Base-by-base conservation (phyloP, 805 yeast genomes). In the Saccharomycopsis lassenensis region DNA sequence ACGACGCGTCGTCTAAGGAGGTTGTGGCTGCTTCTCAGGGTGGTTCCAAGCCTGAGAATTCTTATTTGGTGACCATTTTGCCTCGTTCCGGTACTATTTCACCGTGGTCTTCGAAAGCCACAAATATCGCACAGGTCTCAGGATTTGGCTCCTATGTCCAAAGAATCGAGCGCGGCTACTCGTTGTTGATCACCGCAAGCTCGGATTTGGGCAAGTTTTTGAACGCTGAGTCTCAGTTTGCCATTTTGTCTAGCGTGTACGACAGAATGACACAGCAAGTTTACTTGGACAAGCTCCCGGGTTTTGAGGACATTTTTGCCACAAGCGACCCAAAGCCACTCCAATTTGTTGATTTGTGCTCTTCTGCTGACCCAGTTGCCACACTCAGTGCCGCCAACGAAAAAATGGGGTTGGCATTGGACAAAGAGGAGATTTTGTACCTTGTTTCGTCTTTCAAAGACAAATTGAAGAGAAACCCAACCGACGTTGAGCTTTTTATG, bases 21-120 rank as follows among this genome's bases (percentile, higher is more conserved):
- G 38, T 43, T 6, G 36, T n/a, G n/a, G n/a, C n/a, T n/a, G n/a
- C n/a, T n/a, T n/a, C n/a, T n/a, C n/a, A n/a, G n/a, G n/a, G n/a
- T n/a, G n/a, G n/a, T n/a, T n/a, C n/a, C n/a, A 69, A 55, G 35
- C 25, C 29, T 8, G 49, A 57, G 4, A 70, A 67, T 46, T 61
- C 74, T 22, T 69, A 72, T 44, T 61, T 86, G 46, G 60, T 89
- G 31, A 70, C 94, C 55, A 68, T 91, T 35, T 66, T 86, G 35
- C 98, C 99, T 29, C 74, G 97, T 57, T 65, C 86, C 5, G 98
- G 98, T 43, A 91, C 98, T 8, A 89, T 91, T 47, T 87, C 97
- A 18, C 97, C 98, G 23, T 91, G 99, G 99, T 84, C 95, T 7
- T 87, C 97, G 10, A 91, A 91, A 62, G 99, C 99, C 19, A 87